Evolutionary conservation across 306 rosid species (phyloP), one percentile per base, ranked within the genome.

Genomic region (Oemleria cerasiformis): DNA sequence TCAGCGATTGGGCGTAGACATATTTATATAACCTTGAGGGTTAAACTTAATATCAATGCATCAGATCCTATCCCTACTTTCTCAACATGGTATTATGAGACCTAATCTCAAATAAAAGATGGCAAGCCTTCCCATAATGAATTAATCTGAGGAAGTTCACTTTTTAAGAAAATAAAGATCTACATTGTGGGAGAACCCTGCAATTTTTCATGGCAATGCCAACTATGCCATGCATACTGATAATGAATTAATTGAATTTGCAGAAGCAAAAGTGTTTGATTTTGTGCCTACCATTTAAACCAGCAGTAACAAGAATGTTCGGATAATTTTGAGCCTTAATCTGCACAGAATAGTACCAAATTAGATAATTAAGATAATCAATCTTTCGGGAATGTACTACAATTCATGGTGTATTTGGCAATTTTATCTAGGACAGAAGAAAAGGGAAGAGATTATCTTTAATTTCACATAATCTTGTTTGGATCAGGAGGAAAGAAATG

Each of bases 221-320:
- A 65, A 65, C 25, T 48, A 65, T 45, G 56, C 7, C 39, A 43
- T 25, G 30, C 30, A 25, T 25, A 40, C 39, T 17, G 47, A 34
- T 49, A 48, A 62, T n/a, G 68, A 57, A 62, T n/a, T 56, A 69
- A 47, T 43, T 48, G 10, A 43, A 59, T 30, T 61, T 17, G 40
- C 14, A 47, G 2, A 19, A 15, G 53, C 15, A 69, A 49, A 45
- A 50, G 61, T 42, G 25, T 61, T 40, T 23, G 62, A 36, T 9
- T 19, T 66, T 30, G 72, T 36, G 73, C 86, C 70, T 79, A 93
- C 98, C 98, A 78, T 93, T 84, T 80, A 93, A 86, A 77, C 98
- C 97, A 59, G 97, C 92, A 39, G 98, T 93, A 72, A 93, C 86
- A 79, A 90, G 97, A 81, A 90, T 75, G 80, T 87, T 75, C 0